phyloP scores from a whole-genome alignment of 202 grass and related monocot species.

The Musa balbisiana region DNA sequence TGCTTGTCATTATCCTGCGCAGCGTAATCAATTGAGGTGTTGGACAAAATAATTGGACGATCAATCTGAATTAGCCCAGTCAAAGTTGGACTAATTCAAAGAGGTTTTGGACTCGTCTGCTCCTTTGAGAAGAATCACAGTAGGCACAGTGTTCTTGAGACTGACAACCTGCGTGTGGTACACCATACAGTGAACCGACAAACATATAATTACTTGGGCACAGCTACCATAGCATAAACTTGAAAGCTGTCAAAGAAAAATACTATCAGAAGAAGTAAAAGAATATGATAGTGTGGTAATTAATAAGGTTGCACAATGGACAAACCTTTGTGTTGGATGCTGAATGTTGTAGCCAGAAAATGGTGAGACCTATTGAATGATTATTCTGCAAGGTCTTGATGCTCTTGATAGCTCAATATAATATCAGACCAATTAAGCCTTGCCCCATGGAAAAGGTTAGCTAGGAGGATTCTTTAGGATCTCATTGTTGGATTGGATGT shows the following conservation, averaged over 20 bases:
- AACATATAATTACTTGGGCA: neutral
- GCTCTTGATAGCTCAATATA: too few relatives aligned
- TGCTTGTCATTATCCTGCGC: neutral
- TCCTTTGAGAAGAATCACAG: neutral
- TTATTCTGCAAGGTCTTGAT: neutral
- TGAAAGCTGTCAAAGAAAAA: neutral
- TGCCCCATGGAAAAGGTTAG: constrained; percentile 1
- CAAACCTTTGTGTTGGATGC: neutral
- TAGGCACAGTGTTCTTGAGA: neutral
- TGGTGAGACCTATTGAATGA: neutral
- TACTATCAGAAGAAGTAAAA: neutral
- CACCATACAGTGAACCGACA: neutral
- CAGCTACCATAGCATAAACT: neutral
- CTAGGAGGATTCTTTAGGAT: neutral
- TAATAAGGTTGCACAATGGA: neutral
- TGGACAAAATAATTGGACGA: neutral
- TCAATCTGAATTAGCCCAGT: neutral
- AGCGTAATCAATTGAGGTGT: neutral
- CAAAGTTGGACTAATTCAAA: neutral
- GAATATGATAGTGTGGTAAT: neutral
- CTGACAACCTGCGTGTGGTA: neutral
- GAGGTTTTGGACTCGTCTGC: neutral
- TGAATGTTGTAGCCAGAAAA: neutral
- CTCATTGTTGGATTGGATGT: neutral
- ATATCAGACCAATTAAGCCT: neutral